Conservation (phyloP, 495 filamentous ascomycete species). For the Schizothecium vesticola region DNA sequence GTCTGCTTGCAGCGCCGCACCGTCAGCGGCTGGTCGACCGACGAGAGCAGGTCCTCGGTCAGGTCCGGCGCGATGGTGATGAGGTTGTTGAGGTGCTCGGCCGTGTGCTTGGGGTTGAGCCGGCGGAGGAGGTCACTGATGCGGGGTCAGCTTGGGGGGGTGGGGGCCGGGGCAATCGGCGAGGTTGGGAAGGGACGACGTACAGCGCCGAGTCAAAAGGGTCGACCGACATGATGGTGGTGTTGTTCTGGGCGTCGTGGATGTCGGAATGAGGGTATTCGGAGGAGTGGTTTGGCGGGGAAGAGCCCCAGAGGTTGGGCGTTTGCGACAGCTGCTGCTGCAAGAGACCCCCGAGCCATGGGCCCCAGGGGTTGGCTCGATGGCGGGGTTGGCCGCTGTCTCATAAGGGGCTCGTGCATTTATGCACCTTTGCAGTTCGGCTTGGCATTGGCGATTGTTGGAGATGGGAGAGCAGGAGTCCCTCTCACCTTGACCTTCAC, state of each 20-base stretch:
- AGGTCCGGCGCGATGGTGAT: slow-evolving; percentile 83
- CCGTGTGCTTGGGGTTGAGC: slow-evolving; percentile 86
- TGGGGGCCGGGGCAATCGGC: slow-evolving; percentile 2
- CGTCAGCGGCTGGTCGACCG: slow-evolving; percentile 90
- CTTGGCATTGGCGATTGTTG: neutral
- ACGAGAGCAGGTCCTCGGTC: slow-evolving; percentile 95
- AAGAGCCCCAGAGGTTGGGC: neutral
- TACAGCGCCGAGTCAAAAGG: slow-evolving; percentile 81
- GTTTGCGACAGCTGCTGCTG: neutral
- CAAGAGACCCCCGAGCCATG: neutral
- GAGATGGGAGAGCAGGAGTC: neutral
- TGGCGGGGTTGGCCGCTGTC: slow-evolving; percentile 14
- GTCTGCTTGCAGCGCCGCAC: slow-evolving; percentile 79
- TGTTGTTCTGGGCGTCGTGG: neutral
- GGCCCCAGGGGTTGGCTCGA: neutral
- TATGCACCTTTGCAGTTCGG: neutral
- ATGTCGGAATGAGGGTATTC: neutral
- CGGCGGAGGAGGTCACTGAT: slow-evolving; percentile 94
- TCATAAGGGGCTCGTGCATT: slow-evolving; percentile 2
- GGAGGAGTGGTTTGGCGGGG: neutral
- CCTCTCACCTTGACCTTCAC: neutral
- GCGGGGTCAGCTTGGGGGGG: neutral
- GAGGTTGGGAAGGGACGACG: slow-evolving; percentile 26
- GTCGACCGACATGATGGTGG: slow-evolving; percentile 44
- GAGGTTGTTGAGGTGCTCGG: slow-evolving; percentile 75